Conservation (phyloP, 2,329 filamentous ascomycete species). For the Colletotrichum zoysiae region DNA sequence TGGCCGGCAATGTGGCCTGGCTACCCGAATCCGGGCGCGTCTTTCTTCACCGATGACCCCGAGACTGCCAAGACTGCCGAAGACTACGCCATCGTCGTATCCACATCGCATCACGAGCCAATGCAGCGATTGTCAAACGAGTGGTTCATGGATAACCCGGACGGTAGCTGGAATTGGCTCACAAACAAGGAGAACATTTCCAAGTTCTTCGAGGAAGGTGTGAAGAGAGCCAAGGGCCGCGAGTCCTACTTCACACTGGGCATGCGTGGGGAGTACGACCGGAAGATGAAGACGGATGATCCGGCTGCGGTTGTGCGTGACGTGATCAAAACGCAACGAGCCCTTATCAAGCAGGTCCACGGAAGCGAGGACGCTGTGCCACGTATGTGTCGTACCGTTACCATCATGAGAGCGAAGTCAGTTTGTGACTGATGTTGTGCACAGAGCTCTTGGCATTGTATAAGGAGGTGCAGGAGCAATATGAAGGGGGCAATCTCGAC, state of each 20-base stretch:
- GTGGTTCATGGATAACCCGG: slow-evolving; percentile 53
- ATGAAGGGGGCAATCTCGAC: slow-evolving; percentile 66
- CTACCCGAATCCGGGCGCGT: slow-evolving; percentile 61
- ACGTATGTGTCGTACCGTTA: slow-evolving; percentile 49
- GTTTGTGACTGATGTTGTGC: not conserved
- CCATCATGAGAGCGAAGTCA: not conserved
- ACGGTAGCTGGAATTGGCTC: slow-evolving; percentile 71
- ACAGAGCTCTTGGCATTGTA: slow-evolving; percentile 73
- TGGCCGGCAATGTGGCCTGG: slow-evolving; percentile 77
- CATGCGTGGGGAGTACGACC: slow-evolving; percentile 73
- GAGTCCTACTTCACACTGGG: slow-evolving; percentile 70
- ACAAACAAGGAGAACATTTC: slow-evolving; percentile 68
- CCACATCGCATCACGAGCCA: slow-evolving; percentile 74
- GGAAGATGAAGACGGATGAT: slow-evolving; percentile 61
- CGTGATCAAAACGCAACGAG: slow-evolving; percentile 66
- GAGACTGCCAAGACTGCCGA: slow-evolving; percentile 70
- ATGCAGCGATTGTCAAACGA: slow-evolving; percentile 71
- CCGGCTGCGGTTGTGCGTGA: slow-evolving; percentile 65
- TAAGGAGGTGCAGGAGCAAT: slow-evolving; percentile 74
- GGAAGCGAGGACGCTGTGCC: slow-evolving; percentile 56
- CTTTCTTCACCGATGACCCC: slow-evolving; percentile 73
- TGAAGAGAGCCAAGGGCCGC: slow-evolving; percentile 64
- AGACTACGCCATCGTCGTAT: slow-evolving; percentile 73
- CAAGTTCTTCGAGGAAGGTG: slow-evolving; percentile 69
- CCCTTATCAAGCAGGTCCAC: slow-evolving; percentile 65